Conservation (phyloP, 257 asterid genomes). For the Solanum etuberosum region DNA sequence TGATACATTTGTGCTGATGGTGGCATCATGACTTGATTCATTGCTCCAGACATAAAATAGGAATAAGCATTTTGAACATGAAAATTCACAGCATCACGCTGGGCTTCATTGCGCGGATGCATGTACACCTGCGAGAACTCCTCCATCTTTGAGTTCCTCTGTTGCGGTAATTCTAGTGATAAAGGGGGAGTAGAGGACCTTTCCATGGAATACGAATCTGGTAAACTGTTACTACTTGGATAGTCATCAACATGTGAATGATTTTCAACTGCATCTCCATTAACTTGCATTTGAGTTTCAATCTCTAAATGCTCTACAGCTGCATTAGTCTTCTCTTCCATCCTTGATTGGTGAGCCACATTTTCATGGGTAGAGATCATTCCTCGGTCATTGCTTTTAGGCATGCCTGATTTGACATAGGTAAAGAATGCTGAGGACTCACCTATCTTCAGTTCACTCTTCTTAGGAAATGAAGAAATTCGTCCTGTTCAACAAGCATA, state of each 20-base stretch:
- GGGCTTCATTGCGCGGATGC: constrained; percentile 30
- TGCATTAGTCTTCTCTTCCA: constrained; percentile 13
- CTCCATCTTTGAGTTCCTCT: constrained; percentile 27
- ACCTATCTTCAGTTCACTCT: constrained; percentile 70
- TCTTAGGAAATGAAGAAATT: constrained; percentile 42
- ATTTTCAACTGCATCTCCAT: constrained; percentile 15
- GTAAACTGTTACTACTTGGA: constrained; percentile 35
- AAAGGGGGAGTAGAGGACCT: constrained; percentile 45
- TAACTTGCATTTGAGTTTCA: constrained; percentile 17
- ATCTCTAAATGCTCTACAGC: constrained; percentile 17
- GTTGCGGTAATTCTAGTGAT: constrained; percentile 42
- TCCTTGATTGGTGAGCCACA: constrained; percentile 14
- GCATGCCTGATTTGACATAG: constrained; percentile 62
- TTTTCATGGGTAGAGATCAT: constrained; percentile 17
- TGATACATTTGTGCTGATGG: constrained; percentile 35
- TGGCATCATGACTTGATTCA: constrained; percentile 52
- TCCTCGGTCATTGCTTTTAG: constrained; percentile 30
- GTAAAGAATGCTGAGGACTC: constrained; percentile 93
- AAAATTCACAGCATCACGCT: constrained; percentile 26
- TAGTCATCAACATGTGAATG: constrained; percentile 30
- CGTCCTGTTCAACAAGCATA: constrained; percentile 32
- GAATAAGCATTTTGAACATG: constrained; percentile 46
- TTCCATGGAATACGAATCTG: constrained; percentile 34
- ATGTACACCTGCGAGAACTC: constrained; percentile 33
- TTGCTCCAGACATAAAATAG: constrained; percentile 53